Evolutionary conservation across 1,284 basidiomycete genomes (phyloP), one percentile per base, ranked within the genome.

Genomic region (Fomitopsis palustris): DNA sequence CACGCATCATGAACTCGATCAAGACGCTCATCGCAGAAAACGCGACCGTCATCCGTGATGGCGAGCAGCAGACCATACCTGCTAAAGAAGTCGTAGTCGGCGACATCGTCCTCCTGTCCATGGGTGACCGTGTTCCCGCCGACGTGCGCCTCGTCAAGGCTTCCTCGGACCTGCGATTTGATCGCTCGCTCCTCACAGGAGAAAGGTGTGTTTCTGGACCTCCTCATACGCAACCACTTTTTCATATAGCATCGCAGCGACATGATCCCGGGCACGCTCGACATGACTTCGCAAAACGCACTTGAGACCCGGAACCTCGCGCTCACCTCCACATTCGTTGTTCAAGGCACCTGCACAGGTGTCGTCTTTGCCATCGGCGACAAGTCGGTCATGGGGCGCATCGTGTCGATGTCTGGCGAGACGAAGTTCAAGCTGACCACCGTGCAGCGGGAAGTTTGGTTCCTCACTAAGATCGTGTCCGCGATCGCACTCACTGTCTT

Each of bases 151-250:
- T 86, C 55, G 75, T 85, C 35, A 66, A 74, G 21, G 67, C 73
- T 16, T 77, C 76, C 16, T 73, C 74, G 29, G 85, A 88, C 63
- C 71, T 85, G 56, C 79, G 80, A 53, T 81, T 88, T 56, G 86
- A 88, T 65, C 79, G 85, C 31, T 80, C 84, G 1, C 79, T 88
- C n/a, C 75, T 88, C 41, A 89, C 86, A 0, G 86, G 86, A 39
- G 81, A 82, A 69, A 73, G 81, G 74, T 76, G 9, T 37, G 23
- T 37, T 14, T 14, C 8, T 37, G 35, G 31, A 25, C 49, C 47
- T 12, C 6, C 31, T 37, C 16, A 1, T 14, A 37, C 12, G 35
- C n/a, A n/a, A n/a, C n/a, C n/a, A n/a, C 35, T 1, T 6, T 37
- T 7, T 7, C 12, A 14, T 9, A 37, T 37, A 3, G 12, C 6